These are phyloP conservation scores for Syzygium aqueum DNA, from an alignment of 345 rosid genomes.

Conservation along the genomic window DNA sequence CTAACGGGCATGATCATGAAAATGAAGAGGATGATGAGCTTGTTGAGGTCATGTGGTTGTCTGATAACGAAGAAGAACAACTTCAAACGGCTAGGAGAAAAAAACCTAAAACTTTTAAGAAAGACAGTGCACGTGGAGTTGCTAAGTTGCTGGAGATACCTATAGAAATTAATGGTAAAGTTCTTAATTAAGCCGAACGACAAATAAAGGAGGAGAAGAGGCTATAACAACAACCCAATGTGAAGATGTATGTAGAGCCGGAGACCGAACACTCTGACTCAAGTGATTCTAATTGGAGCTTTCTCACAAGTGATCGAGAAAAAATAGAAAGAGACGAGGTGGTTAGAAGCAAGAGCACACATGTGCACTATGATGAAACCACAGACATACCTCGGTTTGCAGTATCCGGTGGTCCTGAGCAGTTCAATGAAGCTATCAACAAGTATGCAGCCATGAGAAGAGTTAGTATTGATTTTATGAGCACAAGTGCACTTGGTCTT, in stretches of 20 bases:
- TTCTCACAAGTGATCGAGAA: fast-evolving
- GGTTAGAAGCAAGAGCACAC: fast-evolving
- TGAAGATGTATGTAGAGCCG: not conserved
- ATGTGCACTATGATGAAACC: too few species aligned
- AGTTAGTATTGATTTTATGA: not conserved
- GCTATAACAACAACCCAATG: not conserved
- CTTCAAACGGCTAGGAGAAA: not conserved
- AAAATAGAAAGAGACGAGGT: fast-evolving
- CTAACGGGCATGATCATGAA: not conserved
- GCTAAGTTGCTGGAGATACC: fast-evolving
- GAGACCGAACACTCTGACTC: not conserved
- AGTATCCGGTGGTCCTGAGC: fast-evolving
- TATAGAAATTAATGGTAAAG: not conserved
- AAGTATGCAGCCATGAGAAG: not conserved
- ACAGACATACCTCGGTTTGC: too few species aligned
- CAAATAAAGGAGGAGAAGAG: not conserved
- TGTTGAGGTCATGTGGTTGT: not conserved
- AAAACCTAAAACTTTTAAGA: not conserved
- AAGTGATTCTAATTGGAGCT: too few species aligned
- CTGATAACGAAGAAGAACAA: not conserved
- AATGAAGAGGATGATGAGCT: not conserved
- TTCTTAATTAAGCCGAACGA: not conserved
- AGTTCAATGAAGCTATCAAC: not conserved
- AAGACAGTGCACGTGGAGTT: not conserved
- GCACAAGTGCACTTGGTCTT: too few species aligned